Evolutionary conservation across 192 early-diverging fungal genomes (phyloP).

Genomic region (Spizellomyces punctatus): DNA sequence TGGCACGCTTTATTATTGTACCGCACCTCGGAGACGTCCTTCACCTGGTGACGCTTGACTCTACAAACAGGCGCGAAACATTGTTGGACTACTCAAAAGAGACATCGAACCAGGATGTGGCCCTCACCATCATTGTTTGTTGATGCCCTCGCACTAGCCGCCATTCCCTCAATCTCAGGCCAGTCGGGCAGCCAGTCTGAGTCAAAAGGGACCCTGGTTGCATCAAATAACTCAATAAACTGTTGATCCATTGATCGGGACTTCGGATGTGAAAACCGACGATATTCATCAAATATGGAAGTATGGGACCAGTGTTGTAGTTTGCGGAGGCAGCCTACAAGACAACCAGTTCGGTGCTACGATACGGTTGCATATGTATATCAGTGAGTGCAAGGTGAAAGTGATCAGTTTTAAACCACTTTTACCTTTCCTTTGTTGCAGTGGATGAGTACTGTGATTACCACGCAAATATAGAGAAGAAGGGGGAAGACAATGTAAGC

Average conservation of each 20-base stretch:
- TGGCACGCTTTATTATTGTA: no score
- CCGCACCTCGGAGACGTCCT: no score
- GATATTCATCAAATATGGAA: constrained; percentile 97
- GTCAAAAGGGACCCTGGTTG: constrained; percentile 44
- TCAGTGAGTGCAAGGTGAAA: not conserved
- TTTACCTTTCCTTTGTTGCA: constrained; percentile 97
- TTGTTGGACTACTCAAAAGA: no score
- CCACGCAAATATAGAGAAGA: no score
- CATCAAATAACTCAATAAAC: constrained; percentile 64
- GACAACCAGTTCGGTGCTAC: constrained; percentile 92
- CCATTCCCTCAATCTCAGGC: constrained; percentile 48
- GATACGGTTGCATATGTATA: not conserved
- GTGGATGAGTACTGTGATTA: constrained; percentile 76
- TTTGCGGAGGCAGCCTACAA: constrained; percentile 95
- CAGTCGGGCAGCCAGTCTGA: constrained; percentile 50
- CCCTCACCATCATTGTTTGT: not conserved
- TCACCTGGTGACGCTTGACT: no score
- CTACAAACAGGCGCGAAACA: no score
- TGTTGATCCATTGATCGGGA: constrained; percentile 59
- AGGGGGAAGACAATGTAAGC: no score
- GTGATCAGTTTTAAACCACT: not conserved
- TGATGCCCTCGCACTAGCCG: constrained; percentile 2
- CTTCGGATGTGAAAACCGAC: constrained; percentile 72
- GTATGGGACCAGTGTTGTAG: constrained; percentile 93
- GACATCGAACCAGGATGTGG: no score